These are phyloP conservation scores for Candida ortonii DNA, from an alignment of 805 yeast genomes.

Conservation along the genomic window DNA sequence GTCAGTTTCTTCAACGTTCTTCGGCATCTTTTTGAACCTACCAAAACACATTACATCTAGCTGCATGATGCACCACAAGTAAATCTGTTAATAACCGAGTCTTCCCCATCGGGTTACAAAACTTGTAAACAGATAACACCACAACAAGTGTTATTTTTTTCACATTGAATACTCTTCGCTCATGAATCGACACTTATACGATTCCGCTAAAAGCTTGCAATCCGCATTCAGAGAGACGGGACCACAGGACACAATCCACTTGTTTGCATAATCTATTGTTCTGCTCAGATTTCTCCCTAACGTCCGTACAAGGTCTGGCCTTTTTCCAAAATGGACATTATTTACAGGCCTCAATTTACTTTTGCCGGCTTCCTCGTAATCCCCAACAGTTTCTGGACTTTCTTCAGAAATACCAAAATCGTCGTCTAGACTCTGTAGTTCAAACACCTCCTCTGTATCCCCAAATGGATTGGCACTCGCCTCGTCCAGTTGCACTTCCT, in stretches of 20 bases:
- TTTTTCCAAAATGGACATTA: constrained; percentile 30
- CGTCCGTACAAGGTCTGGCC: constrained; percentile 42
- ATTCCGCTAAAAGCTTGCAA: constrained; percentile 37
- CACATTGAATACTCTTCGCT: constrained; percentile 44
- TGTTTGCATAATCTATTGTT: constrained; percentile 36
- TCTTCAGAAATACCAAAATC: constrained; percentile 21
- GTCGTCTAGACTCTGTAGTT: constrained; percentile 24
- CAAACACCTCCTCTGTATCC: constrained; percentile 24
- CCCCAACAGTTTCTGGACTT: background rate
- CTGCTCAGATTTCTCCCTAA: constrained; percentile 30
- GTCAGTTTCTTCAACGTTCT: no score
- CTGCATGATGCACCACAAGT: no score
- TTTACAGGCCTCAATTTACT: constrained; percentile 8
- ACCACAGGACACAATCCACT: constrained; percentile 62
- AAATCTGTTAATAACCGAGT: no score
- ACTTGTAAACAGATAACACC: no score
- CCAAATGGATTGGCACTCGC: constrained; percentile 4
- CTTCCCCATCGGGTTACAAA: no score
- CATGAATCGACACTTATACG: constrained; percentile 36
- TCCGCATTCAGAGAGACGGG: constrained; percentile 44
- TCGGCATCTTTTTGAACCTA: no score
- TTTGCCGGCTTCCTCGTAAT: constrained; percentile 1
- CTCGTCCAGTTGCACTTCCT: constrained; percentile 7
- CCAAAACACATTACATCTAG: no score
- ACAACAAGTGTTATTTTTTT: no score